phyloP scores from a whole-genome alignment of 73 alveolate species.

The Paramecium primaurelia region DNA sequence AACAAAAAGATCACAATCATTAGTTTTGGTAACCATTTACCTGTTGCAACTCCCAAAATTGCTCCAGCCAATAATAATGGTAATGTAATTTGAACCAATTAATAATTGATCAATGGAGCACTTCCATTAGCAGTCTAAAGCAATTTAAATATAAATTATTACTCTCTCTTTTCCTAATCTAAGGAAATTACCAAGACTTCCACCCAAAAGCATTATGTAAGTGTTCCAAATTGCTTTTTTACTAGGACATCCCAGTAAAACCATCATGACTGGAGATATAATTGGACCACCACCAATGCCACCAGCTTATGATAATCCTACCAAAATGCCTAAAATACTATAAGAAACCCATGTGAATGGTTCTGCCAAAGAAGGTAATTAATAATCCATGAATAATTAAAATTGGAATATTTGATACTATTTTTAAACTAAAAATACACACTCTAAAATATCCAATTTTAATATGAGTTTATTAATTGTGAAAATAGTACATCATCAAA shows the following conservation, averaged over 20 bases:
- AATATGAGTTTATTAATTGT: background rate
- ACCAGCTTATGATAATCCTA: constrained; percentile 45
- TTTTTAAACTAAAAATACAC: background rate
- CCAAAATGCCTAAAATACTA: background rate
- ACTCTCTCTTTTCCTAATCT: constrained; percentile 48
- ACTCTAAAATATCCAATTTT: background rate
- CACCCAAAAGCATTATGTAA: constrained; percentile 40
- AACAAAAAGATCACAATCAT: background rate
- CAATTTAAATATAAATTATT: background rate
- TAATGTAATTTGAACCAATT: constrained; percentile 7
- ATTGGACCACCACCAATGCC: constrained; percentile 52
- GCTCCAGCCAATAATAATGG: constrained; percentile 27
- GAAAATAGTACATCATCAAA: background rate
- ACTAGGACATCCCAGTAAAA: constrained; percentile 19
- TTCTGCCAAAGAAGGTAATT: constrained; percentile 6
- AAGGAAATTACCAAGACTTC: background rate
- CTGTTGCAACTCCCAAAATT: constrained; percentile 37
- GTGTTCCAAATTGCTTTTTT: constrained; percentile 42
- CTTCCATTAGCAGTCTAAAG: constrained; percentile 14
- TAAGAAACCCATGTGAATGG: constrained; percentile 24
- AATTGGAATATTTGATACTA: constrained; percentile 15
- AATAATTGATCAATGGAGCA: constrained; percentile 26
- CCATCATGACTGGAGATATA: constrained; percentile 48
- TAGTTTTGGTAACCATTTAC: constrained; percentile 42
- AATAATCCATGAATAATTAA: constrained; percentile 17